Base-by-base conservation (phyloP, 2,329 filamentous ascomycete species). In the Aspergillus sp. region DNA sequence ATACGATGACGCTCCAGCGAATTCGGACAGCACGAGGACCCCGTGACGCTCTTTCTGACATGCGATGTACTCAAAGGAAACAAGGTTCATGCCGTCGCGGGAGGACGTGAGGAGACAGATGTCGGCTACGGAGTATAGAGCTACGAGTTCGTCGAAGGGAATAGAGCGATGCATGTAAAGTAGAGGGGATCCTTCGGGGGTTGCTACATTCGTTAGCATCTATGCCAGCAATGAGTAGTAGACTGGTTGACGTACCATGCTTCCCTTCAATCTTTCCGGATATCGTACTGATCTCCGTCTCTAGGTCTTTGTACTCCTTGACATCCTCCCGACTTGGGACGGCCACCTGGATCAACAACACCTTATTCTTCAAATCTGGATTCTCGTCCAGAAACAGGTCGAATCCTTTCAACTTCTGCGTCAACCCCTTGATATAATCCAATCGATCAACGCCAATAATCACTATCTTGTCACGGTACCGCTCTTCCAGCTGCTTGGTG, bases 391-490 rank as follows among this genome's bases (percentile, higher is more conserved):
- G 73, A 72, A 96, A 95, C 3, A 93, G 83, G 64, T 96, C 90
- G 43, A 95, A 82, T 1, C 90, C 90, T 60, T 94, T 88, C 4
- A 97, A 74, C 65, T 97, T 97, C 69, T 95, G 90, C 0, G 88
- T 88, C 5, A 97, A 86, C 48, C 91, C 90, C 70, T 97, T 96
- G 79, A 95, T 95, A 67, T 96, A 95, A 68, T 97, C 90, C 42
- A 96, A 77, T 35, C 91, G 83, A 65, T 97, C 90, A 40, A 96
- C 89, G 50, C 91, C 90, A 33, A 96, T 86, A 48, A 97, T 91
- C 49, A 96, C 78, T 70, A 93, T 94, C 54, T 93, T 83, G 35
- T 86, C 89, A 52, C 90, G 82, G 60, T 95, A 97, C 65, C 90
- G 89, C 59, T 83, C 82, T 58, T 84, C 80, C 2, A 96, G 75